Evolutionary conservation across 148 eudicot genomes (phyloP).

Genomic region (Talinum fruticosum): DNA sequence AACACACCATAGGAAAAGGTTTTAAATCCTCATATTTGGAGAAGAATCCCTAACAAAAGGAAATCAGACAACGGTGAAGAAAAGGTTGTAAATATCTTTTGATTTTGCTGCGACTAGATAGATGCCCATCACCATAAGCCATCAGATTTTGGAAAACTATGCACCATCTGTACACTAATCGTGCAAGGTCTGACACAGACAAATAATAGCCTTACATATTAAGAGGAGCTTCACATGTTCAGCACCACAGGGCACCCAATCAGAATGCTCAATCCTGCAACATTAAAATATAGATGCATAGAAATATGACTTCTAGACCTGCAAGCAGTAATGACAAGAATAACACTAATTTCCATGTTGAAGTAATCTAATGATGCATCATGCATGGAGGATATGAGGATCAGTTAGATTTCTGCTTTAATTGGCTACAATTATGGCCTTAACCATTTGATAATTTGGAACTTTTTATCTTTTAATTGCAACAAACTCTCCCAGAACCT

Average conservation of each 20-base stretch:
- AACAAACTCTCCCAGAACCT: background rate
- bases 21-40: background rate
- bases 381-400: conserved; percentile 10
- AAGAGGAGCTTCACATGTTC: conserved; percentile 47
- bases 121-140: background rate
- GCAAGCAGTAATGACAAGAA: conserved; percentile 23
- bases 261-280: conserved; percentile 54
- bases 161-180: background rate
- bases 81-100: background rate
- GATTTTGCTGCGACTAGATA: background rate
- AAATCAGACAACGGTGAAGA: background rate
- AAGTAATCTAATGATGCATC: conserved; percentile 6
- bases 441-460: background rate
- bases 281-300: conserved; percentile 50
- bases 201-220: conserved; percentile 55
- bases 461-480: background rate
- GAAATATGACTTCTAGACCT: conserved; percentile 27
- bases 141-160: background rate
- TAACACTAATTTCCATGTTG: conserved; percentile 1
- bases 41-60: background rate
- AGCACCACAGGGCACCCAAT: conserved; percentile 48
- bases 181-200: conserved; percentile 23
- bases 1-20: background rate
- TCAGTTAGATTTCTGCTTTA: background rate
- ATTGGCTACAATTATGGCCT: background rate